Conservation (phyloP, 2,329 filamentous ascomycete species). For the Aureobasidium sp. region DNA sequence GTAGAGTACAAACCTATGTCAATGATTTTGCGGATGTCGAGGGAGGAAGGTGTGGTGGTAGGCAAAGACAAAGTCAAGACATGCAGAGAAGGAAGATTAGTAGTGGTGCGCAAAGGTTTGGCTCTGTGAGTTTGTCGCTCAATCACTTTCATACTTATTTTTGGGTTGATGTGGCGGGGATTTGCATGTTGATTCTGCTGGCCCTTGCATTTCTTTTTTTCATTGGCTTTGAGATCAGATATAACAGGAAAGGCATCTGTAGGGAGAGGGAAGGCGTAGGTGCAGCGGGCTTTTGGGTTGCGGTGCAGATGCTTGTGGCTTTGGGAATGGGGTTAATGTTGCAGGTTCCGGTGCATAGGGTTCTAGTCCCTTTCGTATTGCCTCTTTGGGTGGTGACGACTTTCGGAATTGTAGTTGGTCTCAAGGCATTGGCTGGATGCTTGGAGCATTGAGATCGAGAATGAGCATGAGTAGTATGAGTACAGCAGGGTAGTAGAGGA, state of each 20-base stretch:
- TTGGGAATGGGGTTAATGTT: not conserved
- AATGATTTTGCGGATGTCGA: not conserved
- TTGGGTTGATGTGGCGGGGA: not conserved
- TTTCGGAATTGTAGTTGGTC: not conserved
- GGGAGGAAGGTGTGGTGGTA: not conserved
- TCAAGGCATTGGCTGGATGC: not conserved
- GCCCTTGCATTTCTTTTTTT: not conserved
- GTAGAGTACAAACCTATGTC: constrained; percentile 1
- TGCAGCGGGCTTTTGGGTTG: not conserved
- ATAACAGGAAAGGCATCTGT: not conserved
- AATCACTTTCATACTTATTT: not conserved
- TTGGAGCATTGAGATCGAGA: not conserved
- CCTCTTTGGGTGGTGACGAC: not conserved
- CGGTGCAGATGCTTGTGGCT: constrained; percentile 7
- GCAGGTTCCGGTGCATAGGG: not conserved
- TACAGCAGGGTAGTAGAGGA: not conserved
- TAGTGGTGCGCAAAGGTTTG: not conserved
- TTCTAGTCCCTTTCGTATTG: constrained; percentile 4
- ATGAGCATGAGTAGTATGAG: not conserved
- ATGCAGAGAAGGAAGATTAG: not conserved
- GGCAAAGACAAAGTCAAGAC: not conserved
- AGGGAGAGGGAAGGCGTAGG: not conserved
- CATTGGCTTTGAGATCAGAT: not conserved
- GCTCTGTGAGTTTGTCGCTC: not conserved
- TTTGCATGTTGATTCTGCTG: not conserved